Conservation (phyloP, 2,329 filamentous ascomycete genomes). For the Lachnellula willkommii region DNA sequence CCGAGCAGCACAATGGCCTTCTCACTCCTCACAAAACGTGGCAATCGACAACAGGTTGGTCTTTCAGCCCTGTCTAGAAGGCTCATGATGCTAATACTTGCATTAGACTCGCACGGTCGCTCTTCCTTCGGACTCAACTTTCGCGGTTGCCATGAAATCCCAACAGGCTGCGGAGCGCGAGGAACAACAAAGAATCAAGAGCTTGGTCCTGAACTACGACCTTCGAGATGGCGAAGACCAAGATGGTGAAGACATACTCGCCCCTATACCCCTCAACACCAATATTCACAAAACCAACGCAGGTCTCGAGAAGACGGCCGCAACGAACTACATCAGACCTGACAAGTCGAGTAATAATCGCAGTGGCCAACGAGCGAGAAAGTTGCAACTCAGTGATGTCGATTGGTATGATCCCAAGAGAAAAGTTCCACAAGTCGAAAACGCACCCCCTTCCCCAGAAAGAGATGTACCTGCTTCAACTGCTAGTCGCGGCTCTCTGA, state of each 20-base stretch:
- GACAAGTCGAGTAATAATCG: conserved; percentile 38
- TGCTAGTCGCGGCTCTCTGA: not conserved
- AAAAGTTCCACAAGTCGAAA: conserved; percentile 18
- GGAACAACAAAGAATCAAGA: conserved; percentile 98
- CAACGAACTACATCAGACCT: conserved; percentile 26
- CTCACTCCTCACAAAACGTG: conserved; percentile 89
- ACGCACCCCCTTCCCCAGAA: conserved; percentile 4
- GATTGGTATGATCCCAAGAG: conserved; percentile 69
- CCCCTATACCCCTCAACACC: conserved; percentile 41
- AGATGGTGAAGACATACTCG: conserved; percentile 60
- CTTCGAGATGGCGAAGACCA: conserved; percentile 75
- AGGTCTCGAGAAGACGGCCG: conserved; percentile 50
- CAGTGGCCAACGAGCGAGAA: conserved; percentile 75
- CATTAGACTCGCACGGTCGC: conserved; percentile 84
- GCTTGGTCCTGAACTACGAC: conserved; percentile 92
- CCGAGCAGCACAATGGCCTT: conserved; percentile 79
- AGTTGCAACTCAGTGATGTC: conserved; percentile 92
- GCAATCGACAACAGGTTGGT: conserved; percentile 84
- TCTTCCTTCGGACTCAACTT: conserved; percentile 82
- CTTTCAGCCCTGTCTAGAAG: not conserved
- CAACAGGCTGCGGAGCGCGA: conserved; percentile 93
- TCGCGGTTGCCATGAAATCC: conserved; percentile 91
- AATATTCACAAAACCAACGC: conserved; percentile 52
- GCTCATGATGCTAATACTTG: conserved; percentile 8
- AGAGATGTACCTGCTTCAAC: not conserved